Evolutionary conservation across 2,329 filamentous ascomycete genomes (phyloP).

Genomic region (Fusarium algeriense): DNA sequence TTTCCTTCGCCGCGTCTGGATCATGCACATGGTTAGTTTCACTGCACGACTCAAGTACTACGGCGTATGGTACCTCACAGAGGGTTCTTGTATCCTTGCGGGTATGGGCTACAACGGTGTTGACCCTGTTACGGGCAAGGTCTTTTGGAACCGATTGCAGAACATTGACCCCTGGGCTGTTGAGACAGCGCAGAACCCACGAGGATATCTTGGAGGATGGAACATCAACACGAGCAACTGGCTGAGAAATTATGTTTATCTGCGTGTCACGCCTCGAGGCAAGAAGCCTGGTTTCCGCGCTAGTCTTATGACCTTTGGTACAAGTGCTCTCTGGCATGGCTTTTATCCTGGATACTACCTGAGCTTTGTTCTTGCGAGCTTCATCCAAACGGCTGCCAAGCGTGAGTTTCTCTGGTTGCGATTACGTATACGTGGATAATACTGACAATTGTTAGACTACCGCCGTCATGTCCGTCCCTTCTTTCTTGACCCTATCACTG

Average conservation of each 20-base stretch:
- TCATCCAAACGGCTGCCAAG: constrained; percentile 94
- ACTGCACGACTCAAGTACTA: constrained; percentile 94
- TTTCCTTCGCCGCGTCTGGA: constrained; percentile 79
- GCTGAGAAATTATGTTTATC: constrained; percentile 95
- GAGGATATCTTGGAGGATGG: constrained; percentile 91
- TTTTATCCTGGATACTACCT: constrained; percentile 98
- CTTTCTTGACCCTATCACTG: constrained; percentile 84
- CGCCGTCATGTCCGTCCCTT: constrained; percentile 92
- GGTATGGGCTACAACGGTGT: constrained; percentile 96
- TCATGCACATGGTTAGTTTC: constrained; percentile 86
- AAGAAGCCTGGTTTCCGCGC: constrained; percentile 97
- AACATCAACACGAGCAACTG: constrained; percentile 99
- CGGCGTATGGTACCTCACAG: constrained; percentile 92
- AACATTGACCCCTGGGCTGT: constrained; percentile 91
- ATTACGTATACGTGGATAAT: background rate
- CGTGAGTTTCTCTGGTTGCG: constrained; percentile 68
- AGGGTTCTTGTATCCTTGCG: constrained; percentile 93
- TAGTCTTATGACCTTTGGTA: constrained; percentile 92
- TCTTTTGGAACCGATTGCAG: constrained; percentile 87
- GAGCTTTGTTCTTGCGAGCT: constrained; percentile 87
- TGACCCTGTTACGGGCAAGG: constrained; percentile 84
- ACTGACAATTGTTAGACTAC: constrained; percentile 70
- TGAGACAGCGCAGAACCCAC: constrained; percentile 92
- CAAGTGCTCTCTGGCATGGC: constrained; percentile 97
- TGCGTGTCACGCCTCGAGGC: constrained; percentile 92